Evolutionary conservation across 2,329 filamentous ascomycete genomes (phyloP), one percentile per base, ranked within the genome.

Genomic region (Aspergillus transmontanensis): DNA sequence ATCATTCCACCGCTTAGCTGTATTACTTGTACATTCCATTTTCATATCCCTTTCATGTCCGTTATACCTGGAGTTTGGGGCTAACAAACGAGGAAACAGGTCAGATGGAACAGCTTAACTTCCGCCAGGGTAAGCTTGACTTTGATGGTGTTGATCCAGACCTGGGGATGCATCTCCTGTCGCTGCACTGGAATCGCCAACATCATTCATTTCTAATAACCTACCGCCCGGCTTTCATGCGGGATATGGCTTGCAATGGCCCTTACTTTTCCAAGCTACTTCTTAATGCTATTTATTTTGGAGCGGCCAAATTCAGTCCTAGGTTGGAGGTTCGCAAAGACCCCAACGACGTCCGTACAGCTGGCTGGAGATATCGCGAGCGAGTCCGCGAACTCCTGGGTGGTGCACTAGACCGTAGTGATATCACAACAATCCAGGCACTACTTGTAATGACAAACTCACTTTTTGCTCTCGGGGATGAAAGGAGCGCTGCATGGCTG

Each of bases 391-490:
- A 83, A 46, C 69, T 87, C 0, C 77, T 87, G 0, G 80, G 80
- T 5, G 73, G 75, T 21, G 79, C 78, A 2, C 69, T 85, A 1
- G 83, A 85, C 48, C 75, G 75, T 10, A 85, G 83, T 59, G 79
- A 82, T 3, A 82, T 87, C 11, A 85, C 84, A 0, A 86, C 85
- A 0, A 84, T 86, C 1, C 83, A 85, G 65, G 85, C 83, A 0
- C 67, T 87, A 32, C 73, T 87, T 0, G 75, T 85, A 0, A 83
- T 86, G 79, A 80, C 81, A 0, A 82, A 81, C 51, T 82, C 83
- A 0, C 70, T 86, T 0, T 85, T 86, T 64, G 79, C 84, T 0
- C 72, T 82, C 2, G 78, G 81, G n/a, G 81, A 83, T 57, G 81
- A 86, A 66, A 75, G 80, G 34, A 85, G 83, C 62, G 79, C 80